Conservation (phyloP, 805 yeast genomes). For the Candida odintsovae region DNA sequence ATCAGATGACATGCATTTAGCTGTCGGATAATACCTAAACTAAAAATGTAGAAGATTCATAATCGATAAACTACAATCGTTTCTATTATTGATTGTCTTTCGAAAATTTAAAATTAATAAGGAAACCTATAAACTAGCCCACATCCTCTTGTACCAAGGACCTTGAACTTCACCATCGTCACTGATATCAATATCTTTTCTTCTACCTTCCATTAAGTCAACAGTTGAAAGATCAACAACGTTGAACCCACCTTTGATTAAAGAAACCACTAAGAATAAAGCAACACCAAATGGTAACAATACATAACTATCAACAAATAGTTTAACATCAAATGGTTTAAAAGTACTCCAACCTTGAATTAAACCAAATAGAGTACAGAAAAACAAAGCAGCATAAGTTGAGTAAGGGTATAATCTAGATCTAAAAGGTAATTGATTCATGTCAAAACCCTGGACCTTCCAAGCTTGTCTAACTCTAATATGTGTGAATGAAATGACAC, state of each 20-base stretch:
- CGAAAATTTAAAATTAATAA: not conserved
- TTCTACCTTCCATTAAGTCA: conserved; percentile 47
- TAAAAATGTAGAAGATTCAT: too few species aligned
- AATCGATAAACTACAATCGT: too few species aligned
- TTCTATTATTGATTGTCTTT: too few species aligned
- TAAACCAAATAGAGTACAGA: conserved; percentile 35
- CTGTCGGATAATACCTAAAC: too few species aligned
- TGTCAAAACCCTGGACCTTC: conserved; percentile 53
- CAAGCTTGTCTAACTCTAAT: conserved; percentile 65
- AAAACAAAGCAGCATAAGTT: conserved; percentile 33
- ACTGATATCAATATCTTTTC: conserved; percentile 29
- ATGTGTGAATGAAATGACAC: conserved; percentile 56
- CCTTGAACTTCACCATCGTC: conserved; percentile 1
- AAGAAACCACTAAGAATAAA: conserved; percentile 31
- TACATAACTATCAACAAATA: conserved; percentile 57
- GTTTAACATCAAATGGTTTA: conserved; percentile 42
- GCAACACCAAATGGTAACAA: conserved; percentile 52
- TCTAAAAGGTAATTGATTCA: conserved; percentile 66
- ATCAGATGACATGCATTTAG: too few species aligned
- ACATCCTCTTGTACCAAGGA: conserved; percentile 12
- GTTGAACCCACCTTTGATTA: conserved; percentile 33
- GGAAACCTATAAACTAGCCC: conserved; percentile 1
- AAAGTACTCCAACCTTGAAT: conserved; percentile 48
- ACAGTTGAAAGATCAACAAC: conserved; percentile 37
- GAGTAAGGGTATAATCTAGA: conserved; percentile 47